Base-by-base conservation (phyloP, 2,329 filamentous ascomycete genomes). In the Talaromyces albobiverticillius region DNA sequence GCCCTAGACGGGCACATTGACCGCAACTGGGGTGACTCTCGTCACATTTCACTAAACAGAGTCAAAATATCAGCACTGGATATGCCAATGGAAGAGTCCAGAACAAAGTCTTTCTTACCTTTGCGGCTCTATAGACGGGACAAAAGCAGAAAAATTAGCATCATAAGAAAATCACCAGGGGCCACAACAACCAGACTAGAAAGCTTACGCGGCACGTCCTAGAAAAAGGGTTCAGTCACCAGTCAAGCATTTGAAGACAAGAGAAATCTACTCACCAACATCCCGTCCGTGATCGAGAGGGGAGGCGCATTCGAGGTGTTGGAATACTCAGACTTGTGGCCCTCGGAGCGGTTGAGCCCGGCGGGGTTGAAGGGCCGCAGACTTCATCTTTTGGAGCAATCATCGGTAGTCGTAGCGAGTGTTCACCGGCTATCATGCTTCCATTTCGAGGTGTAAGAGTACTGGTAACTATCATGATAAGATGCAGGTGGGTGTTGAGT, bases 1-100 rank as follows among this genome's bases (percentile, higher is more conserved):
- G 79, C 43, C 80, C 78, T 20, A 84, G 70, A 51, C 81, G 73
- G 26, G 76, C 72, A 65, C 81, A 84, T 71, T 81, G 81, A 71
- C 77, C 79, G 65, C 81, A 82, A 61, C 72, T 73, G 52, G 79
- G 81, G 61, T 77, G 74, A 38, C 69, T 69, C 66, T 83, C 81
- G 62, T 82, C 80, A 64, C 80, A 83, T 74, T 82, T 83, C 20
- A 82, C 79, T 71, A 23, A 26, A 26, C 11, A 14, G 14, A 25
- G 40, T 46, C 29, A 54, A n/a, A 14, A 16, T 22, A 36, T 45
- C 13, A 32, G 13, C 4, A 41, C 13, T 18, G 38, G 23, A 40
- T 23, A 22, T 45, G n/a, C 41, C 31, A 41, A 9, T 14, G 38
- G 22, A 14, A 43, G 4, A 13, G 46, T 8, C 40, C 14, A 26